Conservation (phyloP, 2,329 filamentous ascomycete species). For the Ascomycota sp. region DNA sequence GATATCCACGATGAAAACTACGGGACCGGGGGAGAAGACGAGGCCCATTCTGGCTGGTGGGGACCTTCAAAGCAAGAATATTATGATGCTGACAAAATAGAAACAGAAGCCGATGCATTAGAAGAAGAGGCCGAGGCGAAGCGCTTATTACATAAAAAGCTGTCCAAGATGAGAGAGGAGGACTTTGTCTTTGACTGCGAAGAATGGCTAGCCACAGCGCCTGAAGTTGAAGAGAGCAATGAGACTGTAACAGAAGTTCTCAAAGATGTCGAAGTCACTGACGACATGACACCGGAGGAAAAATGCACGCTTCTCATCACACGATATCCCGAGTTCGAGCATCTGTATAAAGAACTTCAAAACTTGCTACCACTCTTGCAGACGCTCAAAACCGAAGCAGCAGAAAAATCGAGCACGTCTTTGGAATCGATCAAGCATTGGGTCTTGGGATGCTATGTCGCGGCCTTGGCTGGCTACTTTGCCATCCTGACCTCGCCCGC, state of each 20-base stretch:
- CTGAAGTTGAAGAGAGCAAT: conserved; percentile 26
- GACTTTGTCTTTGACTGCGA: conserved; percentile 87
- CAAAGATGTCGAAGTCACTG: conserved; percentile 61
- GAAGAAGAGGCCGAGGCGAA: conserved; percentile 86
- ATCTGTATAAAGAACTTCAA: conserved; percentile 60
- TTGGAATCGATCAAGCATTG: conserved; percentile 54
- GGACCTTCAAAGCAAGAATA: conserved; percentile 76
- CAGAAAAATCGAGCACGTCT: conserved; percentile 27
- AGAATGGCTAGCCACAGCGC: conserved; percentile 52
- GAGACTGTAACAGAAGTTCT: conserved; percentile 70
- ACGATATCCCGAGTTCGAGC: conserved; percentile 83
- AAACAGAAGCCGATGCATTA: conserved; percentile 48
- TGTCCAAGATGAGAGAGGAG: conserved; percentile 71
- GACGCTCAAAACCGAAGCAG: conserved; percentile 35
- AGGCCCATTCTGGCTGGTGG: conserved; percentile 53
- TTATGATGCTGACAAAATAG: conserved; percentile 65
- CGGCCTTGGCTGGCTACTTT: conserved; percentile 81
- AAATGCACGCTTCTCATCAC: conserved; percentile 53
- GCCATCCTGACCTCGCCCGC: conserved; percentile 71
- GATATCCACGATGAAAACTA: conserved; percentile 23
- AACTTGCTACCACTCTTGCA: conserved; percentile 47
- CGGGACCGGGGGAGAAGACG: conserved; percentile 26
- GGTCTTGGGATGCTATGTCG: conserved; percentile 69
- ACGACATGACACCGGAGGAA: conserved; percentile 59
- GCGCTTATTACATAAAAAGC: conserved; percentile 73